Conservation (phyloP, 257 asterid species). For the Solanum pinnatisectum region DNA sequence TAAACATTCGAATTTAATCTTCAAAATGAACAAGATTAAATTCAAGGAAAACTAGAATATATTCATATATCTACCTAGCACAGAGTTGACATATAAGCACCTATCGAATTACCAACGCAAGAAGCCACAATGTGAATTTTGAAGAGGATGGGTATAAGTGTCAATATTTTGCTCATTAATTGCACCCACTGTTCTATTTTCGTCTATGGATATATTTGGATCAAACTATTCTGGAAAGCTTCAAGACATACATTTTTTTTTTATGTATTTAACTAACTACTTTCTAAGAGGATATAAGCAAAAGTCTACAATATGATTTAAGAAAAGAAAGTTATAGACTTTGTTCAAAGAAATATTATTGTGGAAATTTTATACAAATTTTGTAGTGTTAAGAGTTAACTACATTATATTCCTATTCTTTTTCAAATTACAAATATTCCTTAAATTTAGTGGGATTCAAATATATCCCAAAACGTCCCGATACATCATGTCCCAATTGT, state of each 20-base stretch:
- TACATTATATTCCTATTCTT: too few relatives aligned
- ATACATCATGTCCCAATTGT: too few relatives aligned
- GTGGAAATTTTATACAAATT: not conserved
- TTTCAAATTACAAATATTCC: too few relatives aligned
- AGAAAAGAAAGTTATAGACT: not conserved
- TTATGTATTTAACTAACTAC: not conserved
- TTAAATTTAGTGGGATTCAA: too few relatives aligned
- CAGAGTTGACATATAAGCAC: not conserved
- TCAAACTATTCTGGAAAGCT: not conserved
- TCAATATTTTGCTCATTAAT: too few relatives aligned
- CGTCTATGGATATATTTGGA: not conserved
- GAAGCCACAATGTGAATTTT: too few relatives aligned
- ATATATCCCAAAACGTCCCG: accelerated
- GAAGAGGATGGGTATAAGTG: too few relatives aligned
- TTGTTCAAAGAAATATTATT: too few relatives aligned
- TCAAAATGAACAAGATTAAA: not conserved
- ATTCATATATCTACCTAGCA: not conserved
- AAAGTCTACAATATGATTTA: not conserved
- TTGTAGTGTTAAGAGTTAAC: too few relatives aligned
- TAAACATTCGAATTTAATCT: not conserved
- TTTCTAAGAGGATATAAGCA: not conserved
- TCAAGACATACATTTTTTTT: not conserved
- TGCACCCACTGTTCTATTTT: too few relatives aligned
- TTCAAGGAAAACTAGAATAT: not conserved
- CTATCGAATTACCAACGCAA: too few relatives aligned